Base-by-base conservation (phyloP, 2,329 filamentous ascomycete species). In the Raffaelea arxii region DNA sequence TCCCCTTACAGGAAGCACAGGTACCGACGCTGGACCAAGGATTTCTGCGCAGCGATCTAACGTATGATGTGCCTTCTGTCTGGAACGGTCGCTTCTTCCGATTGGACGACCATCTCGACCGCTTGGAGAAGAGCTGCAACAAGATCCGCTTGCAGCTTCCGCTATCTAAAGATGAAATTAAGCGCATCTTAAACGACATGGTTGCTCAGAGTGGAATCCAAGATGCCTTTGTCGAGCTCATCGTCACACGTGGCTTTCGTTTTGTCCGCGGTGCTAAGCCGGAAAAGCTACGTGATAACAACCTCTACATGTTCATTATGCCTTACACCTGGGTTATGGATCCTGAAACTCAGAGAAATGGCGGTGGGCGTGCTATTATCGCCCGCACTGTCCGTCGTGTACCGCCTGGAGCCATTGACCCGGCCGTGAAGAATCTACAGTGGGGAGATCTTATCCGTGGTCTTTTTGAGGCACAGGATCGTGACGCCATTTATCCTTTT, bases 61-160 rank as follows among this genome's bases (percentile, higher is more conserved):
- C 72, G 1, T 75, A 75, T 54, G 71, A 75, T 42, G 72, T 75
- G 0, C 69, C 70, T 1, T 57, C 70, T 0, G 68, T 74, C 24
- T 75, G 72, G 72, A 68, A 74, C 41, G 69, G 71, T 0, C 67
- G 66, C 2, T 71, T 71, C 53, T 74, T 75, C 59, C 70, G 71
- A 1, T 65, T 75, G 0, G 68, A 73, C 38, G 69, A 74, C 46
- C 72, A 74, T 49, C 52, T 74, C 2, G 53, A 55, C 19, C 65
- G 71, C 6, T 57, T 75, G 0, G n/a, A n/a, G n/a, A n/a, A 62
- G 68, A n/a, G 52, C 52, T 0, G 69, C 64, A 54, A 49, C 9
- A 74, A 75, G 56, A 57, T 75, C 41, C 64, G 70, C 1, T 58
- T 74, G 2, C 54, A 56, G 23, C 51, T 72, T 1, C 71, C 71